Base-by-base conservation (phyloP, 2,329 filamentous ascomycete genomes). In the Penicillium sp. region DNA sequence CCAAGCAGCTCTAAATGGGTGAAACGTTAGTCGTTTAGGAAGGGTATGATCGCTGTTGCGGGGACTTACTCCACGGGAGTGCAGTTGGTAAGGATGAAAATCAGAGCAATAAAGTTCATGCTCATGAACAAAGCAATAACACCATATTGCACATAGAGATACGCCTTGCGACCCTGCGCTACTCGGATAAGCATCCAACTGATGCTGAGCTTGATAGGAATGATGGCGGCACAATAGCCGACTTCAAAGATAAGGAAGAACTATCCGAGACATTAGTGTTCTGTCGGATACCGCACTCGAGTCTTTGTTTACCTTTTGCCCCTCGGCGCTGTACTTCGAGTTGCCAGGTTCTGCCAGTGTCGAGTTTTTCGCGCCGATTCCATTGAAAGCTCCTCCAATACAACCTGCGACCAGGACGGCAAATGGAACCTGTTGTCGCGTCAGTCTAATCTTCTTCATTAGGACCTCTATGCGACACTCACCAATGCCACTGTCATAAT, bases 231-330 rank as follows among this genome's bases (percentile, higher is more conserved):
- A 24, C 62, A 63, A n/a, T 67, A 67, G 21, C 64, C 64, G 18
- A 65, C 60, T 56, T 67, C 63, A 42, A 67, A 67, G n/a, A 65
- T 60, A 5, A 67, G 54, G 47, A 65, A 66, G 52, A 61, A 65
- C 61, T 64, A 21, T 16, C 2, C n/a, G 38, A 21, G 5, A 9
- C 16, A 40, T 40, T 13, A 40, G 38, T 40, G 5, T 21, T 40
- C 6, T 16, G 16, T 2, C n/a, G n/a, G 14, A 1, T 5, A 39
- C 5, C 8, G 7, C 14, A 3, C 11, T 16, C 36, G 14, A 39
- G 16, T 5, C 7, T 9, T 16, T 16, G 38, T 32, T 42, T 43
- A 62, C 60, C 57, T 65, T 65, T 16, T 64, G 56, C 8, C 60
- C 63, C 24, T 52, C 48, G 0, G 53, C 51, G 39, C 38, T 34